Evolutionary conservation across 495 filamentous ascomycete genomes (phyloP), one percentile per base, ranked within the genome.

Genomic region (Pseudoneurospora amorphoporcata): DNA sequence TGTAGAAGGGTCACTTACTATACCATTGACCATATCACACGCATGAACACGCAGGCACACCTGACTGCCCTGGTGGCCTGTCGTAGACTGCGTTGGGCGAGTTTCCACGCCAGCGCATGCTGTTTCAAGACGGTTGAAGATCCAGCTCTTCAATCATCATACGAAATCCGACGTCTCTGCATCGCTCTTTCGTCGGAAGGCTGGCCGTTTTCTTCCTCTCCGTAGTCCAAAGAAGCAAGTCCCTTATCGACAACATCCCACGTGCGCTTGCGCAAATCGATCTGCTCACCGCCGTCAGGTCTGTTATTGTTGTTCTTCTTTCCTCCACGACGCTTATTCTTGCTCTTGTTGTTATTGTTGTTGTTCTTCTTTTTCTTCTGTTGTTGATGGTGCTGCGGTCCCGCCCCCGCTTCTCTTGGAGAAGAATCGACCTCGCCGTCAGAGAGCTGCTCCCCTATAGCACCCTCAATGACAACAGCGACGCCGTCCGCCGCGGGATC

Each of bases 251-350:
- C 86, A 41, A 86, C 80, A 73, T 89, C 86, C 85, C 87, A 89
- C 17, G 87, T 88, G 47, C 86, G 82, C 79, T 88, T 86, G 69
- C 87, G 83, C 76, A 89, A 77, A 74, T 88, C 87, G 4, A 88
- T 86, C 72, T 79, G 78, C 80, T 82, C 69, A 78, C 81, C 77
- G 79, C 83, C 77, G 77, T 85, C 73, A 75, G 80, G 42, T 72
- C 83, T 53, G 75, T 78, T 41, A 39, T 76, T 81, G 58, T 75
- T 82, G 71, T 79, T 84, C 23, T 79, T 79, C 69, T 81, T 82
- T 70, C 75, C 75, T 32, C 53, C 29, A 3, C 53, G 53, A 17
- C 53, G 53, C 53, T 65, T 65, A 1, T 65, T 76, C 53, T 65
- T 65, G 29, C 7, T 65, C 53, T 17, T 61, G 19, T 16, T 61